A percentile compares a stretch with the other conserved stretches of the same genome.
Evolutionary conservation across 371 early-diverging fungal species (phyloP).

Genomic region (Syncephalastrum contaminatum): DNA sequence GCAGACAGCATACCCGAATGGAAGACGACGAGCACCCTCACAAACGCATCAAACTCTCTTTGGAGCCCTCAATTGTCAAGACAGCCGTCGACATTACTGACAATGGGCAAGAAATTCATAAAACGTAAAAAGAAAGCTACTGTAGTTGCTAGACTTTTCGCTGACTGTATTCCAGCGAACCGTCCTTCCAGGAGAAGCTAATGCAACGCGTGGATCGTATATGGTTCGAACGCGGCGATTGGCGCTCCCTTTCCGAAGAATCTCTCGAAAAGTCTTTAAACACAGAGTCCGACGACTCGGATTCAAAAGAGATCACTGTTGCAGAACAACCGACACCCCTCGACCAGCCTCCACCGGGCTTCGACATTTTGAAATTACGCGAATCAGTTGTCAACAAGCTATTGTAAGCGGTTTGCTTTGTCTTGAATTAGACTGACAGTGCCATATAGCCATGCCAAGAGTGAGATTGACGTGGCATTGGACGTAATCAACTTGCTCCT

Average conservation of each 20-base stretch:
- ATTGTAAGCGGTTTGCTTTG: slow-evolving; percentile 20
- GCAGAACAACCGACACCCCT: not conserved
- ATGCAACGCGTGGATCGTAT: slow-evolving; percentile 59
- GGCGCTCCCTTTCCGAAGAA: slow-evolving; percentile 51
- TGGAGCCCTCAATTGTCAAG: slow-evolving; percentile 52
- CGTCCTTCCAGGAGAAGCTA: slow-evolving; percentile 50
- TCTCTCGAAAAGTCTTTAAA: slow-evolving; percentile 29
- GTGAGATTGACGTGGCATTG: slow-evolving; percentile 72
- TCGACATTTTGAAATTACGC: slow-evolving; percentile 39
- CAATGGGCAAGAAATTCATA: slow-evolving; percentile 53
- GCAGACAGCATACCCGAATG: not conserved
- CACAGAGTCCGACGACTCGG: slow-evolving; percentile 10
- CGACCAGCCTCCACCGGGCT: slow-evolving; percentile 21
- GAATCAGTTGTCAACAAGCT: slow-evolving; percentile 46
- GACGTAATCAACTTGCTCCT: slow-evolving; percentile 72
- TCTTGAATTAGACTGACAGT: not conserved
- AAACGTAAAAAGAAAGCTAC: slow-evolving; percentile 36
- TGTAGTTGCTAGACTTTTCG: not conserved
- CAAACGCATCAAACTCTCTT: slow-evolving; percentile 55
- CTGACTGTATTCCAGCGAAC: slow-evolving; percentile 36
- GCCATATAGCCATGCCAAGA: slow-evolving; percentile 58
- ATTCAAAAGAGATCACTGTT: slow-evolving; percentile 4
- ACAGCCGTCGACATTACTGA: slow-evolving; percentile 55
- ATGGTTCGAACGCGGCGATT: slow-evolving; percentile 54
- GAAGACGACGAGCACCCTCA: slow-evolving; percentile 12